Conservation (phyloP, 257 asterid genomes). For the Buddleja alternifolia region DNA sequence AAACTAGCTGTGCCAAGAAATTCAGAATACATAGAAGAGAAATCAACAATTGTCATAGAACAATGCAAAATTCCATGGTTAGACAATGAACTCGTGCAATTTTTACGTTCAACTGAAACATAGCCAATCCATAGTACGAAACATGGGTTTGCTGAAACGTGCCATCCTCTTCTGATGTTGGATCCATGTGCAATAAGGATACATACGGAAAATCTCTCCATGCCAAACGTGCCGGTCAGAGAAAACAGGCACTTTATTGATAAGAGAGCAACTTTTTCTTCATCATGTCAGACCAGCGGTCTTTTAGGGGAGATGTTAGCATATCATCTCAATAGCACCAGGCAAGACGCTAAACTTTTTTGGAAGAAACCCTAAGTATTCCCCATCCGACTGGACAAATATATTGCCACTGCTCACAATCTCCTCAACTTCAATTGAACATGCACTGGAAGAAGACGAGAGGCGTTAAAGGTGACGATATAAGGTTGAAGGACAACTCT, state of each 20-base stretch:
- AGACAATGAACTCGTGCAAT: neutral
- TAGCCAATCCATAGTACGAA: neutral
- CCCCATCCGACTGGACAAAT: conserved; percentile 92
- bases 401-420: conserved; percentile 48
- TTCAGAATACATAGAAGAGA: neutral
- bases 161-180: neutral
- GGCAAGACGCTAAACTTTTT: conserved; percentile 66
- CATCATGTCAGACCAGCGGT: neutral
- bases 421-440: conserved; percentile 75
- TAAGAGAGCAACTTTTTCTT: neutral
- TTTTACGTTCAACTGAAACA: neutral
- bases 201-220: neutral
- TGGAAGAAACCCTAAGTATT: conserved; percentile 81
- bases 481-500: neutral
- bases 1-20: neutral
- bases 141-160: neutral
- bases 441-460: conserved; percentile 48
- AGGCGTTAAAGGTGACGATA: neutral
- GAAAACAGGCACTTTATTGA: conserved; percentile 15
- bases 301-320: conserved; percentile 35
- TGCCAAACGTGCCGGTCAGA: neutral
- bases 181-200: neutral
- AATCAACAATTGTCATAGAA: neutral
- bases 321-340: conserved; percentile 67
- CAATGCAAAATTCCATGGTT: neutral